Conservation (phyloP, 306 rosid genomes). For the Medicago lupulina region DNA sequence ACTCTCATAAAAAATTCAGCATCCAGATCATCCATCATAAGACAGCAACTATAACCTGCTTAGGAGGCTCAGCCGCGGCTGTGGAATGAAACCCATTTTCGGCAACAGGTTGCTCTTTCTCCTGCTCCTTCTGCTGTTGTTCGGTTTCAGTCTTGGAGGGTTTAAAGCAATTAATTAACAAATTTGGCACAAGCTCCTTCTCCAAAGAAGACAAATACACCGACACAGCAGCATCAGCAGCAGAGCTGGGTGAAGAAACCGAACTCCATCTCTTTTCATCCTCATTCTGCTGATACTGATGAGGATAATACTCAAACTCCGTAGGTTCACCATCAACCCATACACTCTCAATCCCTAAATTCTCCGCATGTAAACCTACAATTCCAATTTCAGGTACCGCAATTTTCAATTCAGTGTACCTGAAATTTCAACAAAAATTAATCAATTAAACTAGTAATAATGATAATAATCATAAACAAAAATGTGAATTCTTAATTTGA, state of each 20-base stretch:
- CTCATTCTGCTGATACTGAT: constrained; percentile 53
- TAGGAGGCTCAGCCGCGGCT: constrained; percentile 63
- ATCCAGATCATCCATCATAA: not conserved
- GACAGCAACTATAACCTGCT: constrained; percentile 71
- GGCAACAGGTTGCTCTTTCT: constrained; percentile 55
- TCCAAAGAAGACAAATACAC: constrained; percentile 71
- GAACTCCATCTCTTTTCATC: constrained; percentile 65
- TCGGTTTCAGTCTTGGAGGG: constrained; percentile 67
- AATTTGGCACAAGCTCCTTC: constrained; percentile 78
- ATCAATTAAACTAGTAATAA: not conserved
- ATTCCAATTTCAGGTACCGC: constrained; percentile 92
- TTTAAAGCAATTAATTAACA: constrained; percentile 88
- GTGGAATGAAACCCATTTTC: constrained; percentile 65
- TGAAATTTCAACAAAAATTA: constrained; percentile 31
- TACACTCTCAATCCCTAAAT: constrained; percentile 80
- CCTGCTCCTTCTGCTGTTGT: constrained; percentile 37
- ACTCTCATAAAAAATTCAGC: constrained; percentile 25
- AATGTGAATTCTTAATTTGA: not conserved
- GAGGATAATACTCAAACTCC: constrained; percentile 86
- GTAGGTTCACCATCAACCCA: constrained; percentile 90
- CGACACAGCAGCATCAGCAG: constrained; percentile 81
- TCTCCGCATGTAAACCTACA: constrained; percentile 93
- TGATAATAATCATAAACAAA: not conserved
- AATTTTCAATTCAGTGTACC: constrained; percentile 89
- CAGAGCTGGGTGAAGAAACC: constrained; percentile 66